phyloP scores from a whole-genome alignment of 2,329 filamentous ascomycete genomes.

The Arachnomyces sp. region DNA sequence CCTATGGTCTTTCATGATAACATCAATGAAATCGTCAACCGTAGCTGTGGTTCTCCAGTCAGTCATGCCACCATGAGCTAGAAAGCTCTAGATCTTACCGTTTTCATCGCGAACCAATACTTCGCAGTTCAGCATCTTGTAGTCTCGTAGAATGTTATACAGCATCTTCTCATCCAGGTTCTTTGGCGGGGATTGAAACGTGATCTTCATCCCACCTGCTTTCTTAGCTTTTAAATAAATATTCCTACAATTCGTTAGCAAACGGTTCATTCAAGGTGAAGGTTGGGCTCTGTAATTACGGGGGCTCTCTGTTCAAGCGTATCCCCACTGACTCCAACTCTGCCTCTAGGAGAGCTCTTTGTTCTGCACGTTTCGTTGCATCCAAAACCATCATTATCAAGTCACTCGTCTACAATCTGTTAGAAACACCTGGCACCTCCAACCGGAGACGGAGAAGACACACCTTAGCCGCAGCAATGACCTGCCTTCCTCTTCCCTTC shows the following conservation, averaged over 20 bases:
- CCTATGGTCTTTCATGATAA: conserved; percentile 97
- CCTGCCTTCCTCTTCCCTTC: conserved; percentile 89
- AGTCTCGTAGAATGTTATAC: conserved; percentile 93
- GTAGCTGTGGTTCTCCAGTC: conserved; percentile 49
- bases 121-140: conserved; percentile 97
- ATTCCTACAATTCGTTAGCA: conserved; percentile 50
- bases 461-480: conserved; percentile 89
- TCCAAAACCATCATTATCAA: conserved; percentile 95
- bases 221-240: conserved; percentile 97
- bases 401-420: conserved; percentile 62
- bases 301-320: conserved; percentile 79
- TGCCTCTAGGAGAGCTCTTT: conserved; percentile 77
- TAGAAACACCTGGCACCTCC: not conserved
- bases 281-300: conserved; percentile 47
- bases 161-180: conserved; percentile 95
- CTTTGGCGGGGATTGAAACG: conserved; percentile 83
- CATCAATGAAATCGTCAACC: conserved; percentile 97
- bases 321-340: conserved; percentile 95
- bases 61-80: conserved; percentile 6
- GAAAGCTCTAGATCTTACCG: conserved; percentile 31
- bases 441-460: not conserved
- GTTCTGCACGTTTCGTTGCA: conserved; percentile 92
- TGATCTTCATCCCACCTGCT: conserved; percentile 97
- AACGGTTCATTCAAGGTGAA: not conserved
- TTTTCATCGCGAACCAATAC: conserved; percentile 91